Evolutionary conservation across 148 eudicot genomes (phyloP).

Genomic region (Persicaria maculosa): DNA sequence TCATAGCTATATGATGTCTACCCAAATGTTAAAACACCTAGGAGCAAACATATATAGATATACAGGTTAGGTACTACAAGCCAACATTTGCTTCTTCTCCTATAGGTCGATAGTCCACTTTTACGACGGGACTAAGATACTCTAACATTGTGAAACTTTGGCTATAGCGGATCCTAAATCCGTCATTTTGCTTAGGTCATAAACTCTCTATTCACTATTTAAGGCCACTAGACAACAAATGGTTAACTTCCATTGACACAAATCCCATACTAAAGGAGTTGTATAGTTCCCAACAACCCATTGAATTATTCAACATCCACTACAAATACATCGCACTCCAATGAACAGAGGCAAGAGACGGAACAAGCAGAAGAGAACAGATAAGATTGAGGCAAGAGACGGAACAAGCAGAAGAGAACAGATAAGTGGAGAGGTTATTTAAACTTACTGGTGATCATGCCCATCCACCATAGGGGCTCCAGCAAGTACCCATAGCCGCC

Average conservation of each 20-base stretch:
- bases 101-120: background rate
- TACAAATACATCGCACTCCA: background rate
- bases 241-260: background rate
- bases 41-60: background rate
- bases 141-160: background rate
- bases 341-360: background rate
- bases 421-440: background rate
- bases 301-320: background rate
- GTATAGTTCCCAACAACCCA: background rate
- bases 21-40: background rate
- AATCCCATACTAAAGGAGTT: background rate
- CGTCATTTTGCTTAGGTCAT: background rate
- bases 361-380: background rate
- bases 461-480: constrained; percentile 95
- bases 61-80: background rate
- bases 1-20: background rate
- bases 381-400: no score
- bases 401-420: background rate
- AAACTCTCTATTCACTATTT: background rate
- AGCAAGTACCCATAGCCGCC: constrained; percentile 86
- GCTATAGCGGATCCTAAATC: no score
- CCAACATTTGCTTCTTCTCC: background rate
- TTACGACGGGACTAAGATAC: background rate
- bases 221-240: background rate
- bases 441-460: constrained; percentile 78